These are phyloP conservation scores for Chlorella sp. DNA, from an alignment of 139 green algal species.

Conservation along the genomic window DNA sequence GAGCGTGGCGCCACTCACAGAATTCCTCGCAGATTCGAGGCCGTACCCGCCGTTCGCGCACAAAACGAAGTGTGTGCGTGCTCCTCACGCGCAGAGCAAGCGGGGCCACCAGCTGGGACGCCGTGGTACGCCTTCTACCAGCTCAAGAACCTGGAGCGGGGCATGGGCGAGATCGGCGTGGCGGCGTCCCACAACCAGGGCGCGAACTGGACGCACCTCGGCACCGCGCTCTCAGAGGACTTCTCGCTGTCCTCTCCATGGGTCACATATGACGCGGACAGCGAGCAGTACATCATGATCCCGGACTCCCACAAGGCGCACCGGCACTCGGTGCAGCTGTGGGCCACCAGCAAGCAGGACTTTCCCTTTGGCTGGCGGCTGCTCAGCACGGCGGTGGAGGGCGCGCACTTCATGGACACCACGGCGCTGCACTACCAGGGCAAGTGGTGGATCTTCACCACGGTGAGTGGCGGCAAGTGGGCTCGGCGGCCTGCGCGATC, in stretches of 20 bases:
- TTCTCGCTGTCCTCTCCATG: conserved; percentile 10
- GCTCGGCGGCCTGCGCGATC: too few relatives aligned
- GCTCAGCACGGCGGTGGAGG: neutral
- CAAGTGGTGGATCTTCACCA: conserved; percentile 15
- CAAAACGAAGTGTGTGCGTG: neutral
- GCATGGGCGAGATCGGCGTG: conserved; percentile 9
- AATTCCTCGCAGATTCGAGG: too few relatives aligned
- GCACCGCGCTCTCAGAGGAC: conserved; percentile 1
- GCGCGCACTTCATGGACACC: conserved; percentile 3
- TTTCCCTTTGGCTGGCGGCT: conserved; percentile 6
- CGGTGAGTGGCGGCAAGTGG: too few relatives aligned
- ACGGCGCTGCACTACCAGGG: neutral
- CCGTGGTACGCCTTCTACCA: conserved; percentile 5
- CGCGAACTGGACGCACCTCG: conserved; percentile 4
- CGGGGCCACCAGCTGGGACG: neutral
- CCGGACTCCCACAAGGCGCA: conserved; percentile 4
- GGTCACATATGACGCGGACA: conserved; percentile 8
- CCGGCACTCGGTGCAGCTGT: neutral
- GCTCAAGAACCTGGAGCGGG: neutral
- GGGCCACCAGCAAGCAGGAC: conserved; percentile 1
- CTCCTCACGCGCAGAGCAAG: neutral
- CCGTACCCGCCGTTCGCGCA: too few relatives aligned
- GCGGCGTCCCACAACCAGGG: neutral
- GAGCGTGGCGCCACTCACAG: too few relatives aligned
- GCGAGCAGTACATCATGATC: conserved; percentile 6